Evolutionary conservation across 805 yeast species (phyloP), one percentile per base, ranked within the genome.

Genomic region (Saccharomycodes ludwigii): DNA sequence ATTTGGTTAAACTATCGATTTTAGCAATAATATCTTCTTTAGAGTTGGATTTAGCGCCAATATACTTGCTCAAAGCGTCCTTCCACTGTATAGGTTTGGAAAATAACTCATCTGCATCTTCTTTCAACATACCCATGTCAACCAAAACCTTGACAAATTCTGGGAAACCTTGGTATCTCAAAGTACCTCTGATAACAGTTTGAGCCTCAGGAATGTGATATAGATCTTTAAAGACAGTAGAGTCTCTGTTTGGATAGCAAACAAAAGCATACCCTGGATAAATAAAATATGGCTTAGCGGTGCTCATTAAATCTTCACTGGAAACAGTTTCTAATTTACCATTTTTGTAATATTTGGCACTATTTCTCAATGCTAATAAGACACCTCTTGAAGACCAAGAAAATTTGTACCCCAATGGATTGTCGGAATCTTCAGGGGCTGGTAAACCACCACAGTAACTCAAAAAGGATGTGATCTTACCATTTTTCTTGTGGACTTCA

Each of bases 331-430:
- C 94, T 44, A 83, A 60, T 54, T 83, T 59, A 52, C 95, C 96
- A 52, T 84, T 77, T 61, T 78, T 64, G 73, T 77, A 88, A 68
- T 75, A 88, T 48, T 74, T 75, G 41, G 97, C 98, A 40, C 79
- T 65, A 68, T 91, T 93, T 71, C 95, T 79, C 55, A 91, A 71
- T 13, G 98, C 98, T 50, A 91, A 71, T 53, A 91, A 65, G 25
- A 91, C 97, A 63, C 98, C 98, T 63, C 98, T 77, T 22, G 97
- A 86, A 20, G 96, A 84, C 98, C 98, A 91, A 26, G 97, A 86
- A 65, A 91, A 91, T 68, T 91, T 91, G 75, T 91, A 91, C 47
- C 98, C 98, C 56, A 91, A 69, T 36, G 98, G 98, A 65, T 91
- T 91, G 65, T 85, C 94, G 19, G 97, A 88, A 60, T 78, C 73